Percentiles rank a stretch among this genome's conserved stretches.
Conservation (phyloP, 2,329 filamentous ascomycete species). For the Clonostachys rosea region DNA sequence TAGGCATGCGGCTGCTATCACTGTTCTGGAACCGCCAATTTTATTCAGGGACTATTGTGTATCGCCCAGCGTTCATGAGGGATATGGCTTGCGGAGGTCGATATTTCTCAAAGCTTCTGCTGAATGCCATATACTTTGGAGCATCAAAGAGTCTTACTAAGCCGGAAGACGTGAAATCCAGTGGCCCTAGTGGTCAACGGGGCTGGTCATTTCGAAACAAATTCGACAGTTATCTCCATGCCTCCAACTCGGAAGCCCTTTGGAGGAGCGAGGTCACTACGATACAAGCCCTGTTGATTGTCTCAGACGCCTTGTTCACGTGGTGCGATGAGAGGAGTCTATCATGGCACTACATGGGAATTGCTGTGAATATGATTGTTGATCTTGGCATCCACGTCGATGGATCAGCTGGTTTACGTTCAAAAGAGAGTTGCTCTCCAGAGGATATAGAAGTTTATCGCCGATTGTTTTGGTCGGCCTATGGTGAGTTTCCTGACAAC, state of each 20-base stretch:
- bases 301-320: slow-evolving; percentile 45
- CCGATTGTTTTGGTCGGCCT: slow-evolving; percentile 40
- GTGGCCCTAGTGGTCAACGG: slow-evolving; percentile 39
- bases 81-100: slow-evolving; percentile 48
- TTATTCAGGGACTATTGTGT: slow-evolving; percentile 40
- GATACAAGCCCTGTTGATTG: slow-evolving; percentile 46
- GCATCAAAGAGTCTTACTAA: slow-evolving; percentile 39
- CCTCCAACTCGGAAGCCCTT: slow-evolving; percentile 23
- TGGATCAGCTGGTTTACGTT: slow-evolving; percentile 15
- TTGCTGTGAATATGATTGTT: slow-evolving; percentile 50
- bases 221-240: too few species aligned
- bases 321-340: slow-evolving; percentile 42
- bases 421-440: slow-evolving; percentile 20
- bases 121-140: slow-evolving; percentile 48
- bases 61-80: slow-evolving; percentile 47
- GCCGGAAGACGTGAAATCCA: slow-evolving; percentile 32
- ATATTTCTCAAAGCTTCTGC: slow-evolving; percentile 50
- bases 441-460: slow-evolving; percentile 38
- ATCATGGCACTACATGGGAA: slow-evolving; percentile 53
- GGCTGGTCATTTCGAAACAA: slow-evolving; percentile 26
- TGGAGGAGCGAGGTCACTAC: slow-evolving; percentile 49
- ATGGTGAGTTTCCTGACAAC: slow-evolving; percentile 19
- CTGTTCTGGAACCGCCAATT: slow-evolving; percentile 51
- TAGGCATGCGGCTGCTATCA: slow-evolving; percentile 44
- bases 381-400: slow-evolving; percentile 49